Evolutionary conservation across 1,139 yeast genomes (phyloP), one percentile per base, ranked within the genome.

Genomic region (Nakaseomyces delphensis): DNA sequence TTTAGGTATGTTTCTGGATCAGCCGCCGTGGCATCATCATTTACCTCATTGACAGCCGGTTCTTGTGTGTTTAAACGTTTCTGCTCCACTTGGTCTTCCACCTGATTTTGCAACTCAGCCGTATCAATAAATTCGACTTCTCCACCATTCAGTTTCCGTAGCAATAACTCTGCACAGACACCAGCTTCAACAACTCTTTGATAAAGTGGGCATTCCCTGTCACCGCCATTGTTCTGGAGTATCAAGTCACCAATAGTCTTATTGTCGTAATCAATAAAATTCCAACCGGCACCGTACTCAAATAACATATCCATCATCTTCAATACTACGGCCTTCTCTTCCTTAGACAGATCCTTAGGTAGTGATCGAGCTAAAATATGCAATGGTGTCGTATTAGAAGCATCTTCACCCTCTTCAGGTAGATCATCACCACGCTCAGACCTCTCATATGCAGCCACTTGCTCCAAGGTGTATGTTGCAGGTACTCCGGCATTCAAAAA

Each of bases 211-310:
- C 53, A 62, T 4, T 62, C 59, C 33, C 52, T 48, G 42, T 28
- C 20, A 6, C 67, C 62, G 43, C 78, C 63, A 2, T 71, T 73
- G 43, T 77, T 68, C 45, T 73, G 73, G 43, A 71, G 68, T 48
- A 76, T 67, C 39, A 81, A 70, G 61, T 91, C 85, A 3, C 93
- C 95, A 0, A 93, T 83, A 0, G 95, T 83, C 49, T 79, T 77
- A 51, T 74, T 69, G 48, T 79, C 75, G 45, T 68, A 70, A 57
- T 83, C 91, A 4, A 76, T 67, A 47, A 80, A 69, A 55, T 79
- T 79, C 96, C 96, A 89, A 7, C 94, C 95, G 0, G 95, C 96
- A 11, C 97, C 97, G 60, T 79, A 82, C 55, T 84, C 79, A 53
- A 89, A 79, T 45, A 89, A 63, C 11, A 67, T 70, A 29, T 76